Conservation (phyloP, 495 filamentous ascomycete species). For the Cudoniella acicularis region DNA sequence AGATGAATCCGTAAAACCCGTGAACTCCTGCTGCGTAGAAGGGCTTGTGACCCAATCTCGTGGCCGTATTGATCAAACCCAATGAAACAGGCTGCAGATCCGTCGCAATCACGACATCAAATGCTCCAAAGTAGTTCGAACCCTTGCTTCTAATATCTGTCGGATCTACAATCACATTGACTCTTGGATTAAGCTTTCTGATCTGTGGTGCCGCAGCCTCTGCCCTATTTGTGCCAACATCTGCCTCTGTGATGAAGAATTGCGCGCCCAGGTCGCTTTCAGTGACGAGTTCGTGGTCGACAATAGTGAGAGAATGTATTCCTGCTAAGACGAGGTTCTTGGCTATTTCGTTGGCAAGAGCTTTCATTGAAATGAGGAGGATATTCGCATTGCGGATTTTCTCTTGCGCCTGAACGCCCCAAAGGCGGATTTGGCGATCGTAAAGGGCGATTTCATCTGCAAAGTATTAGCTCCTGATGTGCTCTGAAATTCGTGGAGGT, state of each 20-base stretch:
- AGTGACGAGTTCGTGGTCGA: conserved; percentile 74
- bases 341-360: conserved; percentile 90
- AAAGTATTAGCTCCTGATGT: not conserved
- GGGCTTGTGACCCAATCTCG: conserved; percentile 65
- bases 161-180: conserved; percentile 68
- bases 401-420: conserved; percentile 90
- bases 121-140: conserved; percentile 68
- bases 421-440: conserved; percentile 96
- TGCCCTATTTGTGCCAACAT: conserved; percentile 79
- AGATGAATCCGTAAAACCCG: conserved; percentile 92
- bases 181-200: conserved; percentile 84
- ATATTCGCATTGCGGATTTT: conserved; percentile 89
- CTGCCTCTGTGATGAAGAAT: conserved; percentile 73
- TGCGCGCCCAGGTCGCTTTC: conserved; percentile 83
- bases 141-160: conserved; percentile 58
- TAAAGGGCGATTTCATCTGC: conserved; percentile 96
- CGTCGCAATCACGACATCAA: conserved; percentile 88
- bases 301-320: conserved; percentile 84
- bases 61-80: conserved; percentile 75
- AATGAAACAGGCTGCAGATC: conserved; percentile 72
- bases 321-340: conserved; percentile 97
- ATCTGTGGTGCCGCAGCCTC: conserved; percentile 76
- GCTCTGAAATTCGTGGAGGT: not conserved
- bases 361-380: conserved; percentile 81
- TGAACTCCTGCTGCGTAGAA: conserved; percentile 89